Conservation (phyloP, 1,139 yeast genomes). For the Candida sanyaensis region DNA sequence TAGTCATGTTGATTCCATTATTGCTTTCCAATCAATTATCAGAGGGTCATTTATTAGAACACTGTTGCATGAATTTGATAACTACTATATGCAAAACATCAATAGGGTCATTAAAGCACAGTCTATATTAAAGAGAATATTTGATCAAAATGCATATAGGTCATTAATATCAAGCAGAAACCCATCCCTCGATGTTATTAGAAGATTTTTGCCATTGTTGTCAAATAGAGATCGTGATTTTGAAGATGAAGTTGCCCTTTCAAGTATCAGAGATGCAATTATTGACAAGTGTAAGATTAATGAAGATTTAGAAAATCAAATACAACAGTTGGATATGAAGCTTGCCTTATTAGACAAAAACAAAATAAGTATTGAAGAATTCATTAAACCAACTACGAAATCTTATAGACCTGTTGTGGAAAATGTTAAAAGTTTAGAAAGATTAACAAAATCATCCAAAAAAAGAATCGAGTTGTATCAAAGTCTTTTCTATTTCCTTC, state of each 20-base stretch:
- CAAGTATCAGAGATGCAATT: slow-evolving; percentile 67
- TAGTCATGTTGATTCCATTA: slow-evolving; percentile 38
- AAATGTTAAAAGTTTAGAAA: slow-evolving; percentile 27
- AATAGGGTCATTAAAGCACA: slow-evolving; percentile 70
- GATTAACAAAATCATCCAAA: slow-evolving; percentile 37
- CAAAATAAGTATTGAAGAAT: slow-evolving; percentile 77
- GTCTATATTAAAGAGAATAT: slow-evolving; percentile 66
- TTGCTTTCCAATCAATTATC: slow-evolving; percentile 49
- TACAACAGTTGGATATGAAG: slow-evolving; percentile 81
- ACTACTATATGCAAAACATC: slow-evolving; percentile 56
- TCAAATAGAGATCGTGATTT: slow-evolving; percentile 76
- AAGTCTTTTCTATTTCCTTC: slow-evolving; percentile 77
- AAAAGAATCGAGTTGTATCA: slow-evolving; percentile 65
- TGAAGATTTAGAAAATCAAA: slow-evolving; percentile 68
- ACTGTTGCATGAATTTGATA: slow-evolving; percentile 38
- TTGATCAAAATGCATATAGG: slow-evolving; percentile 73
- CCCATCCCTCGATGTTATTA: slow-evolving; percentile 78
- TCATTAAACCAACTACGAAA: slow-evolving; percentile 54
- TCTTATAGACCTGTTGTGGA: slow-evolving; percentile 8
- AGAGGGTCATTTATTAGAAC: slow-evolving; percentile 49
- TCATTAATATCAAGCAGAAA: slow-evolving; percentile 66
- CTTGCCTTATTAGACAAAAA: slow-evolving; percentile 77
- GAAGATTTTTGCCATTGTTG: slow-evolving; percentile 73
- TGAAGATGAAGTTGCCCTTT: slow-evolving; percentile 73
- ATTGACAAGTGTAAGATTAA: slow-evolving; percentile 63